Conservation (phyloP, 352 stramenopile species). For the Globisporangium camurandrum region DNA sequence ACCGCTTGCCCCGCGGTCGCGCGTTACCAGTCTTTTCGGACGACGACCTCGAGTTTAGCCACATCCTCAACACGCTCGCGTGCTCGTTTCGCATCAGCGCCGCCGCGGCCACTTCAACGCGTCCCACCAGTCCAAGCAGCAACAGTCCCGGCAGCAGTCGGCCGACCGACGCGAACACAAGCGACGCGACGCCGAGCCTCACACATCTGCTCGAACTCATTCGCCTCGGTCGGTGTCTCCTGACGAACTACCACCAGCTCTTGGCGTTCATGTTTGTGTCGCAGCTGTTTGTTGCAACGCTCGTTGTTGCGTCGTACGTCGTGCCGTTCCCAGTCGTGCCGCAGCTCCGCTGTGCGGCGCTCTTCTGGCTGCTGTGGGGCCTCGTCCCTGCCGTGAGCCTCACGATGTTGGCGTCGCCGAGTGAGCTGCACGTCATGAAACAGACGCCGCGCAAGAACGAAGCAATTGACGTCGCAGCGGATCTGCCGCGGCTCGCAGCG, state of each 20-base stretch:
- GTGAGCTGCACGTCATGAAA: conserved; percentile 75
- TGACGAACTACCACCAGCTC: conserved; percentile 84
- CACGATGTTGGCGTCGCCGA: conserved; percentile 65
- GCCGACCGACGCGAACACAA: too few relatives aligned
- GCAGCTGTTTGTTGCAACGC: conserved; percentile 68
- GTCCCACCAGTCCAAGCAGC: background rate
- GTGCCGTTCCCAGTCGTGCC: conserved; percentile 72
- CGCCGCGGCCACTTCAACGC: conserved; percentile 16
- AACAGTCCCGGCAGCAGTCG: conserved; percentile 14
- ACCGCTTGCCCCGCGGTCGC: conserved; percentile 42
- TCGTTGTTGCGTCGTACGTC: conserved; percentile 60
- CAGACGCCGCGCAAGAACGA: conserved; percentile 83
- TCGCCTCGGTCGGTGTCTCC: conserved; percentile 60
- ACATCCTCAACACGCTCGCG: conserved; percentile 75
- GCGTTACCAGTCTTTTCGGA: conserved; percentile 57
- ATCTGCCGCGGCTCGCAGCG: conserved; percentile 39
- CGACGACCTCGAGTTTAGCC: conserved; percentile 74
- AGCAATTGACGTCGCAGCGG: conserved; percentile 44
- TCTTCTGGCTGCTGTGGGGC: conserved; percentile 81
- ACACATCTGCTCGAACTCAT: conserved; percentile 77
- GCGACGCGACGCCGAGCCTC: conserved; percentile 26
- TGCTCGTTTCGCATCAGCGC: conserved; percentile 64
- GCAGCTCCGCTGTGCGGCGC: conserved; percentile 63
- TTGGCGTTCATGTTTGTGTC: conserved; percentile 83
- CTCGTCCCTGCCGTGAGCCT: conserved; percentile 70